Evolutionary conservation across 2,329 filamentous ascomycete species (phyloP).

Genomic region (Colletotrichum ledebouriae): DNA sequence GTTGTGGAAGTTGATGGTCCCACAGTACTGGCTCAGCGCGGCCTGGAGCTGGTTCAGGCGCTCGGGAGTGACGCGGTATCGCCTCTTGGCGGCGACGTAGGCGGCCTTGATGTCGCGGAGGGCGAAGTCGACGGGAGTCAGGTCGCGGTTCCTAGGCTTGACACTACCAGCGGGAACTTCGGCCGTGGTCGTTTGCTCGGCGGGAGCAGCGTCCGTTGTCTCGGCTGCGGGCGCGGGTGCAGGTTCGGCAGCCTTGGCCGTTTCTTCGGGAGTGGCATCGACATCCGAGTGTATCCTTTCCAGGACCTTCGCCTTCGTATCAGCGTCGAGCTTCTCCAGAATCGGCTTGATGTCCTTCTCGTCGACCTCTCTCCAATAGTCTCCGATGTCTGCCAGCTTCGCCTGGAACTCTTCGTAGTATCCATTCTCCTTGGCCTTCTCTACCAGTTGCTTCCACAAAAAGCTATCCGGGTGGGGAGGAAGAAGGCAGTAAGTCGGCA

Average conservation of each 20-base stretch:
- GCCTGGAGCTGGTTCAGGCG: constrained; percentile 83
- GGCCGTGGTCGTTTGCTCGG: constrained; percentile 39
- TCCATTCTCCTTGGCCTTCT: constrained; percentile 79
- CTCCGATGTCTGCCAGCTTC: constrained; percentile 81
- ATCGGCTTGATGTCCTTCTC: constrained; percentile 83
- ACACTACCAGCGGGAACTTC: constrained; percentile 46
- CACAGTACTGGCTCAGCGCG: constrained; percentile 80
- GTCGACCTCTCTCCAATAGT: constrained; percentile 88
- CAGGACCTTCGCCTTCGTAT: constrained; percentile 72
- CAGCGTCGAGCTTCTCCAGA: constrained; percentile 72
- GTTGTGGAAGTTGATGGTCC: constrained; percentile 95
- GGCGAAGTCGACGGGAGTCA: constrained; percentile 71
- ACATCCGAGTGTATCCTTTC: constrained; percentile 66
- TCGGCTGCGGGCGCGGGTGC: constrained; percentile 10
- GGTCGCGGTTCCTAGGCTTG: constrained; percentile 57
- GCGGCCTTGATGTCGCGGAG: constrained; percentile 83
- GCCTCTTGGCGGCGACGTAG: constrained; percentile 84
- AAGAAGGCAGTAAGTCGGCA: constrained; percentile 92
- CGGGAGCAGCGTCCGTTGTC: constrained; percentile 21
- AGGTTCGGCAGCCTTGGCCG: constrained; percentile 47
- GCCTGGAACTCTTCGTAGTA: constrained; percentile 76
- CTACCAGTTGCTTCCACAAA: constrained; percentile 85
- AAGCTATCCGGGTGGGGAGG: constrained; percentile 92
- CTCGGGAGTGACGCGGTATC: constrained; percentile 81
- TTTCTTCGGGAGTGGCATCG: constrained; percentile 30